Base-by-base conservation (phyloP, 805 yeast species). In the Cyberlindnera euphorbiiphila region DNA sequence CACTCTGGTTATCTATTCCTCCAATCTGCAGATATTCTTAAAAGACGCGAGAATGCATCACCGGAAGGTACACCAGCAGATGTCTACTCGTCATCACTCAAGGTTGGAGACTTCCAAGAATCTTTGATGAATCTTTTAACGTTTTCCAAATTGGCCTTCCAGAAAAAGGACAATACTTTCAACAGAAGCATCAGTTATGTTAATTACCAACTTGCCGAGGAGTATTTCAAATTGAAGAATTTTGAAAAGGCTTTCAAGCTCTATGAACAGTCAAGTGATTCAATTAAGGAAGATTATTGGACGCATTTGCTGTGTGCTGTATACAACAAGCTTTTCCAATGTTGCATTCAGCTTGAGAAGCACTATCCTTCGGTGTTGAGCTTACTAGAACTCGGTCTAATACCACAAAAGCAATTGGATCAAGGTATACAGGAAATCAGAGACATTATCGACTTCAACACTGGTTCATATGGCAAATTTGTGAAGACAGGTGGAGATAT, bases 181-280 rank as follows among this genome's bases (percentile, higher is more conserved):
- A 56, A 50, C 22, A 56, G 78, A 42, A 42, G 67, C 4, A 64
- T 68, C 21, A 58, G 68, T 0, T 72, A 62, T 47, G 54, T 73
- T 11, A 64, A 68, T 47, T 74, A 68, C 58, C 66, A 71, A 44
- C 53, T 79, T 8, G 87, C 73, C 1, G 78, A 77, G 32, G 71
- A 65, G 37, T 63, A 66, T 43, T 66, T 51, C 38, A 29, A 37
- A 1, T 25, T 36, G 22, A 30, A 47, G 7, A 59, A 69, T 29
- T 71, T 49, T 46, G 65, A 64, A 9, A 60, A 61, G 53, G 69
- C 80, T 0, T 52, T 66, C 19, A 65, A 65, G 37, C 59, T 64
- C 38, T 72, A 56, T 45, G 63, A 68, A 29, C 60, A 61, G 2
- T 59, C 74, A 0, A 45, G 64, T 5, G 59, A 62, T 1, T 46